Conservation (phyloP, 2,329 filamentous ascomycete species). For the Neopestalotiopsis rosae region DNA sequence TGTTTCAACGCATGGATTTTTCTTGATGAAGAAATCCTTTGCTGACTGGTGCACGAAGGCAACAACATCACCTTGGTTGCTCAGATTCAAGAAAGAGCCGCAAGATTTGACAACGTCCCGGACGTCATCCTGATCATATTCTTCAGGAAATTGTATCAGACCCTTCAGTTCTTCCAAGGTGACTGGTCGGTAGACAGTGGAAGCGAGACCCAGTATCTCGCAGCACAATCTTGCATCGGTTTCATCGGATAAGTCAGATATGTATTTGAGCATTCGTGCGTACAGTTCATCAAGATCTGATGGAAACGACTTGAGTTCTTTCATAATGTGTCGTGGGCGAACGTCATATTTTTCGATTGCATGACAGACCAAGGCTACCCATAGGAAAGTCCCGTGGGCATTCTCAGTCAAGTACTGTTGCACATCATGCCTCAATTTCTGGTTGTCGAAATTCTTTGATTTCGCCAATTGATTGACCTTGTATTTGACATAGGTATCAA, state of each 20-base stretch:
- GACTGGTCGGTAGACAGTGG: constrained; percentile 42
- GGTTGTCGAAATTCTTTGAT: constrained; percentile 3
- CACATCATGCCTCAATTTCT: not conserved
- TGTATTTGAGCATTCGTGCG: constrained; percentile 41
- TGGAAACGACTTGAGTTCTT: constrained; percentile 31
- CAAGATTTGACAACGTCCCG: constrained; percentile 38
- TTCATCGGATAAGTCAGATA: constrained; percentile 28
- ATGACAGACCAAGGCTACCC: constrained; percentile 47
- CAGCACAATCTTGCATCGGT: constrained; percentile 35
- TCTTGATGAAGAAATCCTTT: constrained; percentile 42
- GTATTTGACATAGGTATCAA: constrained; percentile 41
- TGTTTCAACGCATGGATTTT: constrained; percentile 17
- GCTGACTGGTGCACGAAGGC: constrained; percentile 49
- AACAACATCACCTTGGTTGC: constrained; percentile 28
- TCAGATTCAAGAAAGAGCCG: constrained; percentile 45
- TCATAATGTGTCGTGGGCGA: constrained; percentile 18
- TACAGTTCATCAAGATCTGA: constrained; percentile 43
- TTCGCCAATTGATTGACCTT: constrained; percentile 32
- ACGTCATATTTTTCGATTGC: constrained; percentile 29
- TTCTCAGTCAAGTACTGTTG: constrained; percentile 25
- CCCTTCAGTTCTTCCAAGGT: constrained; percentile 38
- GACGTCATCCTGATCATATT: constrained; percentile 24
- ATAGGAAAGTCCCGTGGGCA: constrained; percentile 47
- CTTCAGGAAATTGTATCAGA: constrained; percentile 19
- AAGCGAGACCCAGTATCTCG: constrained; percentile 38